phyloP scores from a whole-genome alignment of 2,329 filamentous ascomycete species.

The Botryotinia calthae region DNA sequence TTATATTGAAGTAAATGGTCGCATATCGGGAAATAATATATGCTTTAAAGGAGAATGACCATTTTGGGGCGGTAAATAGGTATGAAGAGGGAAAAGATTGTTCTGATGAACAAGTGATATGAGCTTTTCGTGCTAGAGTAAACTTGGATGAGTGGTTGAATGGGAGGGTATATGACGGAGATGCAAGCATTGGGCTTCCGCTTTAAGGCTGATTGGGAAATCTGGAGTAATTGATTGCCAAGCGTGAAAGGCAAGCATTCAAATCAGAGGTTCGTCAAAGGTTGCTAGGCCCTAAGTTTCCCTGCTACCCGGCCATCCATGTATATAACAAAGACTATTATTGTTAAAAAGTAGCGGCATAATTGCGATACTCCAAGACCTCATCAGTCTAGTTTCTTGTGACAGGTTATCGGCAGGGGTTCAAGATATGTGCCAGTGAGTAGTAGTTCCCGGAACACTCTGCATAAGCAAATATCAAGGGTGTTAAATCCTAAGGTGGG shows the following conservation, averaged over 20 bases:
- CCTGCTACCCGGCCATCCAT: constrained; percentile 33
- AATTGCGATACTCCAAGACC: background rate
- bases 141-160: constrained; percentile 27
- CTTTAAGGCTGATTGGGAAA: constrained; percentile 40
- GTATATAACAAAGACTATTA: constrained; percentile 22
- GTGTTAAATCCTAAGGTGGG: constrained; percentile 12
- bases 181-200: constrained; percentile 35
- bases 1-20: constrained; percentile 24
- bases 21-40: constrained; percentile 29
- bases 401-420: constrained; percentile 2
- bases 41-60: constrained; percentile 22
- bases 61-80: constrained; percentile 32
- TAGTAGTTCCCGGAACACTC: constrained; percentile 10
- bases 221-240: constrained; percentile 37
- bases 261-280: constrained; percentile 31
- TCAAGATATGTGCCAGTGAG: constrained; percentile 4
- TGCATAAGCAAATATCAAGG: constrained; percentile 16
- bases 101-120: constrained; percentile 28
- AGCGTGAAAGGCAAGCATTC: constrained; percentile 27
- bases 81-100: constrained; percentile 27
- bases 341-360: constrained; percentile 3
- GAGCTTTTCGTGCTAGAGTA: constrained; percentile 27
- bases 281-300: constrained; percentile 28
- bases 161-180: constrained; percentile 35
- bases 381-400: constrained; percentile 10